A percentile compares a stretch with the other conserved stretches of the same genome.
Conservation (phyloP, 805 yeast species). For the Komagataella phaffii region DNA sequence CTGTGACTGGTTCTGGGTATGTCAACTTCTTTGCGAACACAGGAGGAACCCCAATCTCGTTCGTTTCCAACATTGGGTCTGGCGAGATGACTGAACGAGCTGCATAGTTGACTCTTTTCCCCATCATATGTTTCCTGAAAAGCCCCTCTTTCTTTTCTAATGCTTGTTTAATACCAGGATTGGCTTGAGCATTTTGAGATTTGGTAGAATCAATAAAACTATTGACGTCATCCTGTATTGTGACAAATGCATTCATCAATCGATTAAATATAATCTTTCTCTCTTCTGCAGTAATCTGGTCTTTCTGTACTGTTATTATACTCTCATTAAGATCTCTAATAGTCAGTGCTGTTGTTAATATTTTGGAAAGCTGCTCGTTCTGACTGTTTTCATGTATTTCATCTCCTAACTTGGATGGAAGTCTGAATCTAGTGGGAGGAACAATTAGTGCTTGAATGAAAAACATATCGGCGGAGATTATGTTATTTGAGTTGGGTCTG, state of each 20-base stretch:
- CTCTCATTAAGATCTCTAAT: conserved; percentile 87
- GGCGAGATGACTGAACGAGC: conserved; percentile 99
- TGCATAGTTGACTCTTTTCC: conserved; percentile 97
- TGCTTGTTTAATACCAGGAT: conserved; percentile 96
- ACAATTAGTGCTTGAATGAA: conserved; percentile 82
- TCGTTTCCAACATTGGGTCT: conserved; percentile 95
- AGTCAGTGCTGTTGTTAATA: conserved; percentile 65
- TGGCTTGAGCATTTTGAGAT: conserved; percentile 66
- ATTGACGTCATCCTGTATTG: conserved; percentile 89
- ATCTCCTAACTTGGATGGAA: conserved; percentile 95
- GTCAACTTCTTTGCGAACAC: conserved; percentile 93
- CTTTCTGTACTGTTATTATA: conserved; percentile 50
- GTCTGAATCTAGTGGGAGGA: conserved; percentile 92
- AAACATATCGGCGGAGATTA: conserved; percentile 65
- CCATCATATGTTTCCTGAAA: conserved; percentile 99
- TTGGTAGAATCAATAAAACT: conserved; percentile 88
- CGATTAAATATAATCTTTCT: conserved; percentile 71
- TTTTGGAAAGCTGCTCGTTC: conserved; percentile 73
- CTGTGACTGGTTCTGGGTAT: conserved; percentile 95
- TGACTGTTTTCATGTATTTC: conserved; percentile 91
- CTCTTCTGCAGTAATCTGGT: conserved; percentile 49
- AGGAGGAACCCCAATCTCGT: conserved; percentile 98
- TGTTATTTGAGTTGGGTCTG: conserved; percentile 42
- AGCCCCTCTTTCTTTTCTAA: conserved; percentile 97
- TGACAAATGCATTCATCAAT: conserved; percentile 91